Evolutionary conservation across 768 basidiomycete species (phyloP), one percentile per base, ranked within the genome.

Genomic region (Mycena kentingensis): DNA sequence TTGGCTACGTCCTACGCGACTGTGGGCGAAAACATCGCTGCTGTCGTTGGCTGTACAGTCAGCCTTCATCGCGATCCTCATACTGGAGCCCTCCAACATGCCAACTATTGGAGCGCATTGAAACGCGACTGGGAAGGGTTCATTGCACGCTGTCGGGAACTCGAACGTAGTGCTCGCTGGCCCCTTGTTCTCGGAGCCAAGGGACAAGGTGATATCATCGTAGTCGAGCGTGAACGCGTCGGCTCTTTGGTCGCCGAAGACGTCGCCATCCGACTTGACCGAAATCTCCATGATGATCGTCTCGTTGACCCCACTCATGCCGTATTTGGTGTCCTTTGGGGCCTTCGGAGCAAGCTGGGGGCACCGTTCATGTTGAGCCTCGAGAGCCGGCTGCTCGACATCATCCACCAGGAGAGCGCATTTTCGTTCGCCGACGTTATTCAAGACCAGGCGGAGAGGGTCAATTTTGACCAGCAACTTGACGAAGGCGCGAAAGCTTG

Each of bases 71-170:
- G 78, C 35, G 87, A 90, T 63, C 77, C 85, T 0, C 83, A 87
- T 54, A 93, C 90, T 3, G 93, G 93, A 15, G 87, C 86, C 31
- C 77, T 83, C 39, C 84, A 88, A 57, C 78, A 92, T 63, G 82
- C 83, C 38, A 85, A 84, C 37, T 93, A 92, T 65, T 88, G 90
- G 84, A 87, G 82, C 60, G 84, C 87, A 0, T 69, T 97, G 61
- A 94, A 91, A 67, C 75, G 90, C 39, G 94, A 98, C 61, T 98
- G 96, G 95, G 90, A 98, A 64, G 93, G 95, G 3, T 95, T 98
- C 63, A 84, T 95, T 55, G 88, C 94, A 7, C 81, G 91, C 51
- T 94, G 92, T 63, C 82, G 89, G 47, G 92, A 93, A 58, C 77
- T 94, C n/a, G 95, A 97, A 70, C 85, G 90, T 36, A 84, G 83